A percentile compares a stretch with the other conserved stretches of the same genome.
phyloP scores from a whole-genome alignment of 1,284 basidiomycete genomes.

The Polyporus tsugae region DNA sequence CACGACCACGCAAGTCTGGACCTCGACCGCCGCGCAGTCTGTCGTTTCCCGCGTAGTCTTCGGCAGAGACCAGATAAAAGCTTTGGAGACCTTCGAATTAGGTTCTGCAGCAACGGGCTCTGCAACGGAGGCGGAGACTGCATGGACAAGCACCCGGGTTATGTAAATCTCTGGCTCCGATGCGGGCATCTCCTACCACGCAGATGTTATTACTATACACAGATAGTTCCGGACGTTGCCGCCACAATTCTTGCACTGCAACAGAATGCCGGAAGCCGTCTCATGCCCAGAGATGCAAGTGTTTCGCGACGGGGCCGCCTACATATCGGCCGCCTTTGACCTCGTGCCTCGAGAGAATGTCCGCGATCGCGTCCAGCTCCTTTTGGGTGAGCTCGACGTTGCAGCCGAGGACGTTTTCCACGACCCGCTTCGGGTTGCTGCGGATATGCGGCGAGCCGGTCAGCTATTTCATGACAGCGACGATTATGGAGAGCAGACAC shows the following conservation, averaged over 20 bases:
- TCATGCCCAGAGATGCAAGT: slow-evolving; percentile 38
- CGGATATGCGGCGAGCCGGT: no score
- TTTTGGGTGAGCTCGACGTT: slow-evolving; percentile 51
- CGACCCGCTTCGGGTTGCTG: slow-evolving; percentile 47
- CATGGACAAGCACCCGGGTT: neutral
- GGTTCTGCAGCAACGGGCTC: neutral
- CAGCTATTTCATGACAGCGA: neutral
- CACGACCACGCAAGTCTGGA: neutral
- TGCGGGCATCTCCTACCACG: neutral
- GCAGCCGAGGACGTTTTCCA: slow-evolving; percentile 55
- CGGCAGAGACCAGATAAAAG: neutral
- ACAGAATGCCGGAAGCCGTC: neutral
- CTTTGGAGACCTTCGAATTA: neutral
- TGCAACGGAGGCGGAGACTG: neutral
- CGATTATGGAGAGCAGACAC: slow-evolving; percentile 15
- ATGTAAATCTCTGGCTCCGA: neutral
- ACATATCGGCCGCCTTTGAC: slow-evolving; percentile 42
- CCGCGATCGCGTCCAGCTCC: slow-evolving; percentile 48
- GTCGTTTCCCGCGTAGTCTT: neutral
- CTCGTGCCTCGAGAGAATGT: slow-evolving; percentile 34
- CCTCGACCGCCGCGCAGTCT: neutral
- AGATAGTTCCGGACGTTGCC: neutral
- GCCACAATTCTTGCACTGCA: neutral
- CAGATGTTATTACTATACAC: neutral
- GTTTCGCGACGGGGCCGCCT: slow-evolving; percentile 6